Percentiles rank a stretch among this genome's conserved stretches.
These are phyloP conservation scores for Podaxis pistillaris DNA, from an alignment of 768 basidiomycete species.

Conservation along the genomic window DNA sequence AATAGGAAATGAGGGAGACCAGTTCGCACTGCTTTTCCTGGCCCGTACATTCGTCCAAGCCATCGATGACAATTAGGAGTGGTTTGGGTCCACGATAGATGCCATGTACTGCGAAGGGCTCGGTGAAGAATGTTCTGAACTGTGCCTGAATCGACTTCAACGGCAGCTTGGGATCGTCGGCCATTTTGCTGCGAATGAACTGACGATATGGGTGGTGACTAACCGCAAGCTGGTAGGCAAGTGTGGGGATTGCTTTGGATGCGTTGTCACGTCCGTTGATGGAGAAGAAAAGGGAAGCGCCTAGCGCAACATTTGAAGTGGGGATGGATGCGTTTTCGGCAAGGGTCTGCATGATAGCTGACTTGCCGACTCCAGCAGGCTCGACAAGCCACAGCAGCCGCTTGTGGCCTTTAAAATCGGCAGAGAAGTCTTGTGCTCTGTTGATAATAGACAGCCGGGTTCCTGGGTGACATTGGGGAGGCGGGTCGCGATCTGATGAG, in stretches of 20 bases:
- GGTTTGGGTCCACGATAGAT: background rate
- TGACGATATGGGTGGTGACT: background rate
- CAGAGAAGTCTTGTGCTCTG: background rate
- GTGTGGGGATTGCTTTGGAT: constrained; percentile 8
- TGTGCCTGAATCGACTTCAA: constrained; percentile 14
- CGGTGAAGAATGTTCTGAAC: constrained; percentile 14
- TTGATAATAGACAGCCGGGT: background rate
- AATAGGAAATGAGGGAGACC: background rate
- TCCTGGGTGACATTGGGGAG: background rate
- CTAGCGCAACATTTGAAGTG: background rate
- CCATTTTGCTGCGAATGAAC: constrained; percentile 12
- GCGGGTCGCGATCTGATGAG: background rate
- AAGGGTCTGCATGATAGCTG: background rate
- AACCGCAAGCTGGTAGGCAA: constrained; percentile 22
- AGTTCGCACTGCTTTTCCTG: too few relatives aligned
- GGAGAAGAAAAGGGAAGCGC: background rate
- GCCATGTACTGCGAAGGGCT: constrained; percentile 10
- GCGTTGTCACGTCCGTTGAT: background rate
- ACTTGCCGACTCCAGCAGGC: constrained; percentile 1
- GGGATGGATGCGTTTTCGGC: background rate
- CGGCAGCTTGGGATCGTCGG: constrained; percentile 7
- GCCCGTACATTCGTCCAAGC: background rate
- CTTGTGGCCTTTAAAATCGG: background rate
- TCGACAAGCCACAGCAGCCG: background rate
- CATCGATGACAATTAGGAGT: background rate